Conservation (phyloP, 2,329 filamentous ascomycete genomes). For the Sporothrix inflata region DNA sequence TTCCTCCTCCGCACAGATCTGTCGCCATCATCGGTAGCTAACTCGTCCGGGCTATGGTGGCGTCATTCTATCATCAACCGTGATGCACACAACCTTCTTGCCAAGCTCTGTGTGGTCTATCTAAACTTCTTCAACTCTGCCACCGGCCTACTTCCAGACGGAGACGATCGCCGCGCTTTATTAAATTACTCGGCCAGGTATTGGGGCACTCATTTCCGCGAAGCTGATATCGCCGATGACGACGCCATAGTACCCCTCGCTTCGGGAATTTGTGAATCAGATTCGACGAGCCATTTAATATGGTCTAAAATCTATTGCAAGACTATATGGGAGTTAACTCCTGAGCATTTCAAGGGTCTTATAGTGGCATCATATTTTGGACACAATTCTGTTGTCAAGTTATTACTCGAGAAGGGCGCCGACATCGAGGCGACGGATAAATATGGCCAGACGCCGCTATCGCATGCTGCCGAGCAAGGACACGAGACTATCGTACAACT, state of each 20-base stretch:
- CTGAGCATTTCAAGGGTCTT: background rate
- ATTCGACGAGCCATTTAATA: background rate
- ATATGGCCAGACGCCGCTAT: background rate
- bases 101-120: conserved; percentile 36
- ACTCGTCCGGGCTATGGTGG: conserved; percentile 30
- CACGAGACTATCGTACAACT: background rate
- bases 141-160: background rate
- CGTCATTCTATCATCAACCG: conserved; percentile 33
- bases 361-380: background rate
- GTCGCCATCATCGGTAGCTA: conserved; percentile 20
- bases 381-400: background rate
- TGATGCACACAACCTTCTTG: conserved; percentile 35
- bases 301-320: background rate
- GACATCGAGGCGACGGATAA: background rate
- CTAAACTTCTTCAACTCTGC: conserved; percentile 24
- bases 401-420: background rate
- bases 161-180: background rate
- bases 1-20: conserved; percentile 39
- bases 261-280: background rate
- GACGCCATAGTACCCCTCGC: background rate
- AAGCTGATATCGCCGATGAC: background rate
- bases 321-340: too few species aligned
- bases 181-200: background rate
- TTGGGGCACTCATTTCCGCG: background rate
- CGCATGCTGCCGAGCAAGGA: background rate